Evolutionary conservation across 2,329 filamentous ascomycete genomes (phyloP).

Genomic region (Aspergillus fumigatiaffinis): DNA sequence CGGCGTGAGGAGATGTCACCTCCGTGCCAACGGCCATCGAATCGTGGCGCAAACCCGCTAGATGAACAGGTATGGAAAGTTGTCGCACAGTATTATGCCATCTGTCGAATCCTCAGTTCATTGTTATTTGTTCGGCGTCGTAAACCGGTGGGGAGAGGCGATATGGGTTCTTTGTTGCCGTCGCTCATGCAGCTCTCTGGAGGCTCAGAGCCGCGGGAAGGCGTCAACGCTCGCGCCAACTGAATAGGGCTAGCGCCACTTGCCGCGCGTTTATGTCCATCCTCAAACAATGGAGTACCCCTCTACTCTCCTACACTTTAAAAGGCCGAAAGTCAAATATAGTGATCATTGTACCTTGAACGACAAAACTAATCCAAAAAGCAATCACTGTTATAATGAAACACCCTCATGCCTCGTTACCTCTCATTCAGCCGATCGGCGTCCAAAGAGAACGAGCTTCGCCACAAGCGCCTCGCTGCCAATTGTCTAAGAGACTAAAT

Average conservation of each 20-base stretch:
- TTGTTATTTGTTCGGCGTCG: not conserved
- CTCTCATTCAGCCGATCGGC: not conserved
- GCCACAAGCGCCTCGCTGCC: conserved; percentile 30
- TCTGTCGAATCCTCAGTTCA: not conserved
- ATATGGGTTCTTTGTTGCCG: not conserved
- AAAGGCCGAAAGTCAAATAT: not conserved
- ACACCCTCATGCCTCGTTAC: not conserved
- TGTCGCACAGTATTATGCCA: not conserved
- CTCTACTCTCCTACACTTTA: not conserved
- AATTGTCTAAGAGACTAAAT: conserved; percentile 12
- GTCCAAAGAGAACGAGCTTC: conserved; percentile 12
- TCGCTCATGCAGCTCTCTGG: not conserved
- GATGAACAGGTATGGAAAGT: not conserved
- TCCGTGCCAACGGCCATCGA: not conserved
- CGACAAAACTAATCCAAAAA: not conserved
- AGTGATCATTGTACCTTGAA: not conserved
- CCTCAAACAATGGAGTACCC: too few relatives aligned
- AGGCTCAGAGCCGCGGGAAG: not conserved
- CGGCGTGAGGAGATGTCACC: not conserved
- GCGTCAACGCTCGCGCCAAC: not conserved
- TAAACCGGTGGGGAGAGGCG: not conserved
- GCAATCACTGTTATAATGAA: not conserved
- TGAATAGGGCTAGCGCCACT: not conserved
- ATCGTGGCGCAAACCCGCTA: not conserved
- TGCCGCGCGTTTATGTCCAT: not conserved